phyloP scores from a whole-genome alignment of 345 rosid species.

The Draba incana region DNA sequence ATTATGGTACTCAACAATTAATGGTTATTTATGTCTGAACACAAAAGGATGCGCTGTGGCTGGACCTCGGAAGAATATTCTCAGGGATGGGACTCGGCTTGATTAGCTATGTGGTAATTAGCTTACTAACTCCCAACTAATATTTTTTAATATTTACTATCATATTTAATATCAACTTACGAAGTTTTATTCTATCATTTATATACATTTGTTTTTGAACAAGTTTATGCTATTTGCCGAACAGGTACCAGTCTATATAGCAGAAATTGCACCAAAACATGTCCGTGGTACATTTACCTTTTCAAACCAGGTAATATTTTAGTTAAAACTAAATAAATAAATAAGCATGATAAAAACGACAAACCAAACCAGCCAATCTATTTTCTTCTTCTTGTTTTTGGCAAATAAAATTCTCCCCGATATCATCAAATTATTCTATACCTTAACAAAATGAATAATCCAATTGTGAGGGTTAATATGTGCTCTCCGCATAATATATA shows the following conservation, averaged over 20 bases:
- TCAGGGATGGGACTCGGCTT: constrained; percentile 51
- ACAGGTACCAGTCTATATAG: constrained; percentile 46
- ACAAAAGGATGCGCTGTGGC: constrained; percentile 43
- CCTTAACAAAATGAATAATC: neutral
- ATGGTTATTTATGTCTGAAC: neutral
- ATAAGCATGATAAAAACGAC: too few relatives aligned
- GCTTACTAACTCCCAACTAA: constrained; percentile 7
- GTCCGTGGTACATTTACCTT: constrained; percentile 39
- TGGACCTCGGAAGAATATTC: constrained; percentile 47
- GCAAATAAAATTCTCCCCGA: neutral
- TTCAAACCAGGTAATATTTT: constrained; percentile 38
- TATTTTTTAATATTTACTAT: neutral
- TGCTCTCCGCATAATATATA: too few relatives aligned
- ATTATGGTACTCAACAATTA: neutral
- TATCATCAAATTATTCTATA: neutral
- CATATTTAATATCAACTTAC: neutral
- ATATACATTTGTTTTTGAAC: neutral
- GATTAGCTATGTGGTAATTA: constrained; percentile 48
- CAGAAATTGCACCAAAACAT: constrained; percentile 43
- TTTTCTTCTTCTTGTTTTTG: too few relatives aligned
- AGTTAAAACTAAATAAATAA: neutral
- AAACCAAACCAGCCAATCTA: too few relatives aligned
- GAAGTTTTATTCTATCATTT: neutral
- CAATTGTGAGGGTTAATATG: neutral
- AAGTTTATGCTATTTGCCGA: neutral